phyloP scores from a whole-genome alignment of 345 rosid genomes.

The Lumnitzera racemosa region DNA sequence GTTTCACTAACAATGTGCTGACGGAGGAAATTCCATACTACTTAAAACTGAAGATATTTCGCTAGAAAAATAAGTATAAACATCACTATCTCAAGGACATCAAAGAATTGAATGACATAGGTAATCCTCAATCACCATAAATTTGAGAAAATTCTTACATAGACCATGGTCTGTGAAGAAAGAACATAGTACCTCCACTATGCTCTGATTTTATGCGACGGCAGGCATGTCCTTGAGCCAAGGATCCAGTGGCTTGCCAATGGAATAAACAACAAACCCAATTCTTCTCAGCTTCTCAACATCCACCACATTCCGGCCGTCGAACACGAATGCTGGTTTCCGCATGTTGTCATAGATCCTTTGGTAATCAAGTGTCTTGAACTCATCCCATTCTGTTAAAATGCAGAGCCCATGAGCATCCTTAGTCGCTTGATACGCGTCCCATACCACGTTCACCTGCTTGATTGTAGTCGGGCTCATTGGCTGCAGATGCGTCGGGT shows the following conservation, averaged over 20 bases:
- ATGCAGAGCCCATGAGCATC: constrained; percentile 73
- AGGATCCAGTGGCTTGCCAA: constrained; percentile 30
- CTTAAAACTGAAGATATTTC: too few species aligned
- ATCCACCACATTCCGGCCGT: constrained; percentile 60
- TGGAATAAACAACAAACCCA: constrained; percentile 64
- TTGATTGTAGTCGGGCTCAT: constrained; percentile 45
- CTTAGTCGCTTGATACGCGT: constrained; percentile 65
- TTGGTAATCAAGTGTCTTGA: constrained; percentile 62
- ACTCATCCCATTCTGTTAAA: constrained; percentile 83
- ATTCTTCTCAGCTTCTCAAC: constrained; percentile 52
- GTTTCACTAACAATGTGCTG: too few species aligned
- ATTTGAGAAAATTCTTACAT: too few species aligned
- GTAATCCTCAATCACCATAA: too few species aligned
- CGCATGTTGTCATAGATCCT: constrained; percentile 62
- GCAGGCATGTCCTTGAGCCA: constrained; percentile 25
- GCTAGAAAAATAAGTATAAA: too few species aligned
- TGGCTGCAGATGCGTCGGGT: constrained; percentile 72
- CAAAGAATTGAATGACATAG: too few species aligned
- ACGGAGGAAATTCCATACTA: too few species aligned
- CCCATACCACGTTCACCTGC: constrained; percentile 57
- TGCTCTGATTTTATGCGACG: constrained; percentile 8
- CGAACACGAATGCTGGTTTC: constrained; percentile 77
- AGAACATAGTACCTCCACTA: too few species aligned
- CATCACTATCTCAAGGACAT: too few species aligned
- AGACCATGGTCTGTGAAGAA: too few species aligned